Percentiles rank a stretch among this genome's conserved stretches.
Conservation (phyloP, 164 flowering plant genomes). For the Dillenia turbinata region DNA sequence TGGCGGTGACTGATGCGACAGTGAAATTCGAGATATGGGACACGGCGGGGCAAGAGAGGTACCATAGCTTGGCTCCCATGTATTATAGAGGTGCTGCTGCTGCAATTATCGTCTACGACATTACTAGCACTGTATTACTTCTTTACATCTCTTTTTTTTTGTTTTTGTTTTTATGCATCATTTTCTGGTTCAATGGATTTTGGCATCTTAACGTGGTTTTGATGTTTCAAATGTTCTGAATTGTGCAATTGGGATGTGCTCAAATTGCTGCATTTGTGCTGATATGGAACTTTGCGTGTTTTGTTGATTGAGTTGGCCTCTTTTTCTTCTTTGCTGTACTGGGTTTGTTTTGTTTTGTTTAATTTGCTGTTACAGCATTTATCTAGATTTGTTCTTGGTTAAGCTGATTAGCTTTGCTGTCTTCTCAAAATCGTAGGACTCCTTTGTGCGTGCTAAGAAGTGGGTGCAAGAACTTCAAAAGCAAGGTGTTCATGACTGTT, state of each 20-base stretch:
- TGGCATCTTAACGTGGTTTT: neutral
- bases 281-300: too few species aligned
- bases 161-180: neutral
- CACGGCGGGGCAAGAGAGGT: conserved; percentile 79
- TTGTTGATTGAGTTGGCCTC: neutral
- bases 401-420: neutral
- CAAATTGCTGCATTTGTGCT: too few species aligned
- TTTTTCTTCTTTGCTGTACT: neutral
- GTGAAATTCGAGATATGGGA: conserved; percentile 82
- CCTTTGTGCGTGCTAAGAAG: conserved; percentile 59
- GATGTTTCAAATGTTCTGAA: too few species aligned
- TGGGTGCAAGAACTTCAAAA: conserved; percentile 73
- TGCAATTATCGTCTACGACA: conserved; percentile 66
- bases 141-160: neutral
- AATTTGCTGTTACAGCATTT: neutral
- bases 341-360: neutral
- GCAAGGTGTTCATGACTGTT: conserved; percentile 34
- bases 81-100: conserved; percentile 77
- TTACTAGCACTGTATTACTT: conserved; percentile 39
- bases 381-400: too few species aligned
- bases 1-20: conserved; percentile 55
- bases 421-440: conserved; percentile 32
- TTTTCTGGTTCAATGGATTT: neutral
- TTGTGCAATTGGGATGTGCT: too few species aligned
- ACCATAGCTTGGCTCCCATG: conserved; percentile 79